These are phyloP conservation scores for Malbranchea zuffiana DNA, from an alignment of 2,329 filamentous ascomycete species.

Conservation along the genomic window DNA sequence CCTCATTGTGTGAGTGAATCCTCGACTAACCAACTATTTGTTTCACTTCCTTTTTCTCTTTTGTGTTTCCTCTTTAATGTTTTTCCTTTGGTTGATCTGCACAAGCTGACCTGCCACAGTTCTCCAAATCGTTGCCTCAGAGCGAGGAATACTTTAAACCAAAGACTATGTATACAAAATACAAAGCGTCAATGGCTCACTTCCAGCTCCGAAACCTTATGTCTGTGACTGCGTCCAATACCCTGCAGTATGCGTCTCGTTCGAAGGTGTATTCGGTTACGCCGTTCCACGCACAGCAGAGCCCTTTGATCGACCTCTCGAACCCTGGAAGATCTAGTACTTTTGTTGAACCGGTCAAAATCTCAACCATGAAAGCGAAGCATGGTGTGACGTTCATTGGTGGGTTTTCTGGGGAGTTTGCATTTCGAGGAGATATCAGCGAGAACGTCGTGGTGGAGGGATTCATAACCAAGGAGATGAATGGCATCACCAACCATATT, in stretches of 20 bases:
- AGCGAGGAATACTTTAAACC: constrained; percentile 40
- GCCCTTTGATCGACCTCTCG: constrained; percentile 41
- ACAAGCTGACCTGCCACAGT: constrained; percentile 18
- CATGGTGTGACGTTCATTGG: constrained; percentile 44
- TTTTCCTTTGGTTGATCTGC: constrained; percentile 2
- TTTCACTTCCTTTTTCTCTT: background rate
- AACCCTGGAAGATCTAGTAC: constrained; percentile 30
- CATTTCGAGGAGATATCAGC: constrained; percentile 33
- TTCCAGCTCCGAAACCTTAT: constrained; percentile 51
- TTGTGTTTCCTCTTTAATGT: background rate
- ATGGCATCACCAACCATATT: constrained; percentile 49
- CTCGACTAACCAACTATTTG: no score
- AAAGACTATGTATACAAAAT: constrained; percentile 39
- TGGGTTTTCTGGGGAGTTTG: constrained; percentile 48
- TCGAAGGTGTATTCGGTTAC: constrained; percentile 42
- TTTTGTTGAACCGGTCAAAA: constrained; percentile 32
- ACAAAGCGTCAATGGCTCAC: constrained; percentile 44
- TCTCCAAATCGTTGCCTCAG: constrained; percentile 25
- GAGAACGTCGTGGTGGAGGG: constrained; percentile 32
- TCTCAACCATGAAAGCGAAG: constrained; percentile 44
- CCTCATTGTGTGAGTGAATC: constrained; percentile 17
- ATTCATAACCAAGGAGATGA: constrained; percentile 39
- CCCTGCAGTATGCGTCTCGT: constrained; percentile 43
- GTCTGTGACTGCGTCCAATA: constrained; percentile 43
- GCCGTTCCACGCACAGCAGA: constrained; percentile 33